phyloP scores from a whole-genome alignment of 2,329 filamentous ascomycete genomes.

The Trichoderma hamatum region DNA sequence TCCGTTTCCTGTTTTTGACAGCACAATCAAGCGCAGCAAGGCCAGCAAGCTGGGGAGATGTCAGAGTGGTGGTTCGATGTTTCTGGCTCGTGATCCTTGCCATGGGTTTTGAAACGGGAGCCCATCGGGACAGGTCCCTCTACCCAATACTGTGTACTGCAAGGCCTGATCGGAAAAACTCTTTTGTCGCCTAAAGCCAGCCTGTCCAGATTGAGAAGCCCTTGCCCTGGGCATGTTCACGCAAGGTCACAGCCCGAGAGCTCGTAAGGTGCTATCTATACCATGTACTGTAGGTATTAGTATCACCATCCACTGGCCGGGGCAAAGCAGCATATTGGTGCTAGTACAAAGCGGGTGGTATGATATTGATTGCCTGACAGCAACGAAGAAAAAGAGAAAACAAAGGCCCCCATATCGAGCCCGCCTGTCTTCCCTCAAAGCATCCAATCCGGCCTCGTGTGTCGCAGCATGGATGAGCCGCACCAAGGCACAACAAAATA shows the following conservation, averaged over 20 bases:
- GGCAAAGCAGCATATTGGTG: not conserved
- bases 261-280: too few species aligned
- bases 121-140: conserved; percentile 13
- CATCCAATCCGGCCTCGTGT: not conserved
- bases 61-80: not conserved
- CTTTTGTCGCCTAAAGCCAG: conserved; percentile 13
- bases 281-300: not conserved
- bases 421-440: not conserved
- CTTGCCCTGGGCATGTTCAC: not conserved
- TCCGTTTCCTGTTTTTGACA: not conserved
- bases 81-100: conserved; percentile 4
- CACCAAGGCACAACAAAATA: not conserved
- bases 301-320: not conserved
- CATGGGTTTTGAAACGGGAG: conserved; percentile 4
- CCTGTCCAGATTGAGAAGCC: conserved; percentile 16
- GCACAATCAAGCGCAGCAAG: not conserved
- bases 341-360: conserved; percentile 1
- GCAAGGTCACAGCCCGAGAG: too few species aligned
- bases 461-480: conserved; percentile 15
- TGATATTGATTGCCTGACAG: conserved; percentile 22
- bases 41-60: not conserved
- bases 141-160: not conserved
- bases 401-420: not conserved
- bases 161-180: conserved; percentile 19
- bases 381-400: not conserved